Base-by-base conservation (phyloP, 75 land plant species). In the Selaginella tamariscina region DNA sequence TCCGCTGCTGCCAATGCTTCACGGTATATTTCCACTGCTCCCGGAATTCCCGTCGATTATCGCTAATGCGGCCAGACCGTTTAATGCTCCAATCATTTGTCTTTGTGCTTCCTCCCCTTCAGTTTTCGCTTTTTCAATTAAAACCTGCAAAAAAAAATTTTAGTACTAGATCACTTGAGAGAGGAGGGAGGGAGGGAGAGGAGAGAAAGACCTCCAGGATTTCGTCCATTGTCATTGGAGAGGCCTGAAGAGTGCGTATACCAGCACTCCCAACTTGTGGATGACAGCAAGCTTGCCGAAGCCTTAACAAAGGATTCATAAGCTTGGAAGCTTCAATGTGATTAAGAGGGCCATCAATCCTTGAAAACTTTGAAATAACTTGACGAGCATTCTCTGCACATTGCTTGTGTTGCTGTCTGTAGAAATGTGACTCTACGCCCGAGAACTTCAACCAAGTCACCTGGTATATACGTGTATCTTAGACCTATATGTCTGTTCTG, bases 181-280 rank as follows among this genome's bases (percentile, higher is more conserved):
- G n/a, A n/a, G n/a, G n/a, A n/a, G n/a, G n/a, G n/a, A n/a, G n/a
- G n/a, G n/a, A n/a, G n/a, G 9, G 27, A 22, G 20, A 13, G 55
- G 55, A 49, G 39, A 56, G 30, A 0, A 39, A 66, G 33, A 87
- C 99, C 84, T 80, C 74, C 33, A 95, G 68, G 31, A 95, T 84
- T 56, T 91, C 97, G 27, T 86, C 93, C 99, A 95, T 95, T 18
- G 93, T 77, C 93, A 95, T 85, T 1, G 99, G 99, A 64, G 84
- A 65, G 44, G 85, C 78, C 57, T 95, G 93, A 74, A 95, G 72
- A 29, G 97, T 79, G 33, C 97, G 85, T 33, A 95, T 66, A 18
- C 99, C 99, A 56, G 87, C 82, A 75, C 97, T 91, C 64, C 99
- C 99, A 64, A 95, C 99, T 83, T 95, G 99, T 65, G 99, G 99